Conservation (phyloP, 108 stramenopile species). For the Aurantiochytrium sp. region DNA sequence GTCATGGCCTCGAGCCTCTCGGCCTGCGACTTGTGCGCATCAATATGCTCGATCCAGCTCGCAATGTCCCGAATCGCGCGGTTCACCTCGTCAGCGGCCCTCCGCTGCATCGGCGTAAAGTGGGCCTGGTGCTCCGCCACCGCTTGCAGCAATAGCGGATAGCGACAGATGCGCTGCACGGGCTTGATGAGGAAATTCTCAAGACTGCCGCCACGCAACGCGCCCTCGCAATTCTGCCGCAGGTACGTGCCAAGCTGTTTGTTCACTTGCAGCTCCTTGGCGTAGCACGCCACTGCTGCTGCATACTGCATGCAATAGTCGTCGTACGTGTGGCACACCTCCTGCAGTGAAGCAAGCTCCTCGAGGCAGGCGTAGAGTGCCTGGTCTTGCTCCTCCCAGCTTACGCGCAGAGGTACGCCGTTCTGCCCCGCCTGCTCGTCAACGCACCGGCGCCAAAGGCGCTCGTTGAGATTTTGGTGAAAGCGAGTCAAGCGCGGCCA, state of each 20-base stretch:
- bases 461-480: neutral
- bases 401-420: neutral
- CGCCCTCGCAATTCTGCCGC: neutral
- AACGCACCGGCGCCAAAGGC: neutral
- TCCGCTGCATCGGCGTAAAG: neutral
- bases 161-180: neutral
- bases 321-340: neutral
- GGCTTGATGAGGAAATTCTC: neutral
- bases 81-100: neutral
- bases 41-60: neutral
- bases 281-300: neutral
- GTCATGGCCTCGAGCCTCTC: neutral
- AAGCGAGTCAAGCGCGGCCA: neutral
- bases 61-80: neutral
- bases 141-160: neutral
- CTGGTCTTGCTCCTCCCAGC: neutral
- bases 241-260: neutral
- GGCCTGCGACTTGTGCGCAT: neutral
- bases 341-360: neutral
- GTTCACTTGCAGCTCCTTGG: neutral
- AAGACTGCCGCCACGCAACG: neutral
- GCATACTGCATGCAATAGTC: neutral
- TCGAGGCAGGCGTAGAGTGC: neutral
- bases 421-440: neutral
- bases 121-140: neutral